Evolutionary conservation across 495 filamentous ascomycete genomes (phyloP), one percentile per base, ranked within the genome.

Genomic region (Penicillium malachiteum): DNA sequence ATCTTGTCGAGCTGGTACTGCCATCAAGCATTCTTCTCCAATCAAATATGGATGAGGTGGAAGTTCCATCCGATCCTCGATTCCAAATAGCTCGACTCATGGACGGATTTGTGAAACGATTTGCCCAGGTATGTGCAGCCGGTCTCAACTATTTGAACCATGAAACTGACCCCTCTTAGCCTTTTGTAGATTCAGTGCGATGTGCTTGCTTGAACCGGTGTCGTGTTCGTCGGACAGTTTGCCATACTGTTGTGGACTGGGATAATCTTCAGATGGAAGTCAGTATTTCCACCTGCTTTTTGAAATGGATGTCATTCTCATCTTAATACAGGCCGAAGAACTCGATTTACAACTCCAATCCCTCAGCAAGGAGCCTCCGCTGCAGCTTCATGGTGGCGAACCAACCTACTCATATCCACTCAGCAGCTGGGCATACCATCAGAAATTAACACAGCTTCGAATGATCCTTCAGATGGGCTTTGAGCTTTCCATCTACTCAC

Each of bases 381-480:
- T 60, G 37, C 60, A 76, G 71, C 58, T 71, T 45, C 69, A 72
- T 17, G 68, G 74, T 30, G 71, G 62, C 14, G 75, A 79, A 50
- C 67, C 78, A 16, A 78, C 80, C 11, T 87, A 76, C 64, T 81
- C 82, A 0, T 88, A 85, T 62, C 90, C 92, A 0, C 78, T 98
- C 2, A 90, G 88, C 5, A 89, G 86, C 6, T 98, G 94, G 94
- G 82, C 86, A 0, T 94, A 93, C 65, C 82, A 90, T 50, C 88
- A 96, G 63, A 97, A 96, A 67, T 78, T 97, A 2, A 82, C 79
- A 8, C 84, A 94, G 60, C 89, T 97, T 82, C 87, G 92, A 55
- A 88, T 86, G 77, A 87, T 94, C 43, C 78, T 96, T 11, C 91
- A 96, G 68, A 85, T 96, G 50, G 94, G 94, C n/a, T 97, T 99